These are phyloP conservation scores for Pichia norvegensis DNA, from an alignment of 1,139 yeast genomes.

Conservation along the genomic window DNA sequence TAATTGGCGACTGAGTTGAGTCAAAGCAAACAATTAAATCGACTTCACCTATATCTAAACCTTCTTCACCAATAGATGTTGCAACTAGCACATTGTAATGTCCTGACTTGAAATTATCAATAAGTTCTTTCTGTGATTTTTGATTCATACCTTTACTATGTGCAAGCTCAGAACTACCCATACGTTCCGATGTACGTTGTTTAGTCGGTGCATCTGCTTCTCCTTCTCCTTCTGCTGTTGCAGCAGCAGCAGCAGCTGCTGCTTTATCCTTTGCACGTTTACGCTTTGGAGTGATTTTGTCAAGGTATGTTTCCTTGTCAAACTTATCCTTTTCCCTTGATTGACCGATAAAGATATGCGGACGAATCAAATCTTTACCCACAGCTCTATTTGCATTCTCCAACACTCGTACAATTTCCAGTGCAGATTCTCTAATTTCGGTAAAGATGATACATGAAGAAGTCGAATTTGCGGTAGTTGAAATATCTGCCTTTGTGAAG, in stretches of 20 bases:
- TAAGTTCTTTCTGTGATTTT: slow-evolving; percentile 62
- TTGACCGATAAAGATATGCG: slow-evolving; percentile 93
- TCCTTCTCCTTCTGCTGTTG: slow-evolving; percentile 22
- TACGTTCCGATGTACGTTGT: slow-evolving; percentile 18
- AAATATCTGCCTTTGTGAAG: slow-evolving; percentile 29
- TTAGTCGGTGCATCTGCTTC: too few species aligned
- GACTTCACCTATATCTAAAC: slow-evolving; percentile 95
- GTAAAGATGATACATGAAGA: slow-evolving; percentile 67
- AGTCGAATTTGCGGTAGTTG: slow-evolving; percentile 37
- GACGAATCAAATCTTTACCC: slow-evolving; percentile 34
- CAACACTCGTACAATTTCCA: slow-evolving; percentile 70
- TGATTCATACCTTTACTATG: slow-evolving; percentile 62
- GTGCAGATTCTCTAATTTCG: slow-evolving; percentile 81
- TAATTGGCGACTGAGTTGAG: slow-evolving; percentile 87
- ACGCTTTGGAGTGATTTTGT: slow-evolving; percentile 35
- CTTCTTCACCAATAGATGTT: slow-evolving; percentile 98
- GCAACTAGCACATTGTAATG: slow-evolving; percentile 76
- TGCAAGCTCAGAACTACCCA: slow-evolving; percentile 45
- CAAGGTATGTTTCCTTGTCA: slow-evolving; percentile 43
- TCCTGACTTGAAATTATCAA: slow-evolving; percentile 66
- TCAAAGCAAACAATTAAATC: slow-evolving; percentile 90
- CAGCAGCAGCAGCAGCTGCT: slow-evolving; percentile 28
- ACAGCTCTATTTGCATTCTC: slow-evolving; percentile 31
- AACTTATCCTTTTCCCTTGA: slow-evolving; percentile 52
- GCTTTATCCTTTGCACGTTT: slow-evolving; percentile 23